Conservation (phyloP, 148 eudicot genomes). For the Diospyros kaki region DNA sequence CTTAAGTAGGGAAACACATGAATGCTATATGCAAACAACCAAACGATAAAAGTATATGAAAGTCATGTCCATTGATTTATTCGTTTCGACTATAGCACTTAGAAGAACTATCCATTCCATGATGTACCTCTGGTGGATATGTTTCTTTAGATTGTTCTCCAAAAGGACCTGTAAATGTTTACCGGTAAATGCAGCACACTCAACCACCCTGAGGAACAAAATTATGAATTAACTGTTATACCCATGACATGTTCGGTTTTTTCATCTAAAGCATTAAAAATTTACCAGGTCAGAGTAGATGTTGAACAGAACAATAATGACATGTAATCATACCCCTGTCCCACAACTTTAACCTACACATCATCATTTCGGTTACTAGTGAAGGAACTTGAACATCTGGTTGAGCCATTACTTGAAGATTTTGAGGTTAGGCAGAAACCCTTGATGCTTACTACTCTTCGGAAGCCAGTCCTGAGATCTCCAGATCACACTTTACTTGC, state of each 20-base stretch:
- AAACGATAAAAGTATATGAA: background rate
- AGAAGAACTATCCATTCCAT: constrained; percentile 5
- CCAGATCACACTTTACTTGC: background rate
- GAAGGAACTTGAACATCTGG: constrained; percentile 42
- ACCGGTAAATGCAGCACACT: constrained; percentile 90
- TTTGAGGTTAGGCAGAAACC: constrained; percentile 30
- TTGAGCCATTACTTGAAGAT: constrained; percentile 28
- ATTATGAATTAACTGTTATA: background rate
- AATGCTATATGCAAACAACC: background rate
- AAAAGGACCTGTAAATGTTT: constrained; percentile 76
- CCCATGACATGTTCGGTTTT: background rate
- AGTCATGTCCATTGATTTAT: background rate
- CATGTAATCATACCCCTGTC: constrained; percentile 66
- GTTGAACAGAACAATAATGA: background rate
- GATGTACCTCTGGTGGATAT: constrained; percentile 78
- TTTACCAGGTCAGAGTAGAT: background rate
- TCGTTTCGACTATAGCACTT: background rate
- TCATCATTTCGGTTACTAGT: constrained; percentile 82
- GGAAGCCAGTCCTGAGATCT: constrained; percentile 22
- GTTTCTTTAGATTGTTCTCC: constrained; percentile 36
- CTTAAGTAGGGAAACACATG: background rate
- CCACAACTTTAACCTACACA: constrained; percentile 68
- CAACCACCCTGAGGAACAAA: constrained; percentile 57
- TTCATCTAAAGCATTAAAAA: background rate
- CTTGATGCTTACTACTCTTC: constrained; percentile 30